Evolutionary conservation across 176 grass and related monocot genomes (phyloP).

Genomic region (Cenchrus purpureus): DNA sequence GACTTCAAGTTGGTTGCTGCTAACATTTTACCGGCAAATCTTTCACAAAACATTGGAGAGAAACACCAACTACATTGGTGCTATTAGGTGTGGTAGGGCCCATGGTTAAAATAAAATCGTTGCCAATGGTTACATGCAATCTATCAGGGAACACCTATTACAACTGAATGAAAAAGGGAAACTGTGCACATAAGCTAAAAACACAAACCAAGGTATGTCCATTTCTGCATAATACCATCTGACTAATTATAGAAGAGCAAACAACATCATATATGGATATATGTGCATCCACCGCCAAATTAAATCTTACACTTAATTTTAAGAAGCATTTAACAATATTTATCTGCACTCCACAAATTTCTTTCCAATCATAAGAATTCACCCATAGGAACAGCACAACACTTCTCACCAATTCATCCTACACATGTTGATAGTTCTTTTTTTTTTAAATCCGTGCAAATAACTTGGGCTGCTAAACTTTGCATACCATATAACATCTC

Average conservation of each 20-base stretch:
- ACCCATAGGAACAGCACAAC: not conserved
- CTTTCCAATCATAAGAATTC: not conserved
- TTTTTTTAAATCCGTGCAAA: not conserved
- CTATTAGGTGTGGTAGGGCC: not conserved
- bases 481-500: not conserved
- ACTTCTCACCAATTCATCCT: not conserved
- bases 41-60: not conserved
- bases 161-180: not conserved
- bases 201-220: conserved; percentile 22
- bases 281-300: not conserved
- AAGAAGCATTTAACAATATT: not conserved
- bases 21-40: not conserved
- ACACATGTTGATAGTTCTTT: not conserved
- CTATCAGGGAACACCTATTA: conserved; percentile 15
- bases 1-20: not conserved
- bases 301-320: conserved; percentile 3
- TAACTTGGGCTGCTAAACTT: not conserved
- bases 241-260: conserved; percentile 11
- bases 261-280: not conserved
- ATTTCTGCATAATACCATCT: not conserved
- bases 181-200: not conserved
- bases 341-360: not conserved
- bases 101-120: conserved; percentile 8
- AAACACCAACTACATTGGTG: not conserved
- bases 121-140: conserved; percentile 7